Evolutionary conservation across 352 stramenopile genomes (phyloP), one percentile per base, ranked within the genome.

Genomic region (Saprolegnia parasitica): DNA sequence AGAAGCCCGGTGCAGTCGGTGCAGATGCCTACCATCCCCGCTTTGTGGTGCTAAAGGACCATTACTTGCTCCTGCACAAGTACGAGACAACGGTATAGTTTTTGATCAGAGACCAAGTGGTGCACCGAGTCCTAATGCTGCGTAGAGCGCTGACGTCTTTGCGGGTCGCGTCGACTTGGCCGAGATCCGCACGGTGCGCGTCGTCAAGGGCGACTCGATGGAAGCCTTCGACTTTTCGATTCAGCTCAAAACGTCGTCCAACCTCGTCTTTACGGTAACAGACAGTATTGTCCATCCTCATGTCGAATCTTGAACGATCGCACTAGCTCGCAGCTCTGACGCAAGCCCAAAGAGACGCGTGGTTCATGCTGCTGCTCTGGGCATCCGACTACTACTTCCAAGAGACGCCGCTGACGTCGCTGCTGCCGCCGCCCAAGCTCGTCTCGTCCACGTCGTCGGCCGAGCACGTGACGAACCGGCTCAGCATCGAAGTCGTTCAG

Each of bases 161-260:
- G 79, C 84, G 5, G 89, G 78, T 15, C 77, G 81, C 61, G 67
- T 95, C 20, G 83, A 93, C 71, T 72, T 95, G 39, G 80, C 85
- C 1, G 78, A 77, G 24, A 84, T 93, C 52, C 91, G 91, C 56
- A 86, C 93, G 55, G 85, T 93, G 9, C 77, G 85, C n/a, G 85
- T 92, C 71, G 83, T 84, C 3, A 84, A 91, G 56, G 91, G 85
- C 0, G 86, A 84, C 0, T 90, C 83, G 55, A 81, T 88, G 62
- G 87, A 95, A 32, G 90, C 90, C 49, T 73, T 94, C 18, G 87
- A 95, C 58, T 91, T 91, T 46, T 89, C 87, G 21, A 92, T 95
- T 68, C 87, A 93, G 60, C 74, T 95, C 1, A 90, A 84, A 11
- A 93, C 84, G 9, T 71, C 78, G 3, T 74, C 88, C 29, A 84